Conservation (phyloP, 257 asterid genomes). For the Avicennia marina region DNA sequence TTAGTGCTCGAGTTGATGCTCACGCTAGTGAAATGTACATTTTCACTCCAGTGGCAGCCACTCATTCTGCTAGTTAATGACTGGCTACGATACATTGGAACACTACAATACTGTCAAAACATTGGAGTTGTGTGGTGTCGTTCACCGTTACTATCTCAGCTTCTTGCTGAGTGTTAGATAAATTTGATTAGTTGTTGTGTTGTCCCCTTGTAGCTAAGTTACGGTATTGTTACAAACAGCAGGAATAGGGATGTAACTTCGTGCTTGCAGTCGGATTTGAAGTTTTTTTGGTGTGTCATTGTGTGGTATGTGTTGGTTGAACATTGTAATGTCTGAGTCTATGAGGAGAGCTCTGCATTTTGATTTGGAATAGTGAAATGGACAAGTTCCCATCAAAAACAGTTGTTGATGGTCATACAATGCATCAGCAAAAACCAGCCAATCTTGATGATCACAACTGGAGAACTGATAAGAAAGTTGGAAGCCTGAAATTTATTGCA, state of each 20-base stretch:
- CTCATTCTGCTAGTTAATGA: constrained; percentile 28
- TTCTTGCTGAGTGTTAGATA: neutral
- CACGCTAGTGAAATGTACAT: constrained; percentile 77
- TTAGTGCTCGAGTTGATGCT: constrained; percentile 50
- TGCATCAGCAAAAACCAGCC: too few relatives aligned
- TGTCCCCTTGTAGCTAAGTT: constrained; percentile 10
- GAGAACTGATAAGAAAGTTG: too few relatives aligned
- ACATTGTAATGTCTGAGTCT: constrained; percentile 5
- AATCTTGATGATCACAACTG: too few relatives aligned
- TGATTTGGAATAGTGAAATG: neutral
- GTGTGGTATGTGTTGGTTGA: constrained; percentile 9
- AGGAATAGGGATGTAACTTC: neutral
- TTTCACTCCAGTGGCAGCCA: constrained; percentile 35
- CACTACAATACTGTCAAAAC: too few relatives aligned
- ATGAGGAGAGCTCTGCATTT: neutral
- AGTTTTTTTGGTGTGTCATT: neutral
- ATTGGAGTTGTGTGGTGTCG: neutral
- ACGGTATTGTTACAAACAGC: neutral
- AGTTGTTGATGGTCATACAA: neutral
- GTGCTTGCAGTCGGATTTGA: neutral
- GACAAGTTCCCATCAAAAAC: neutral
- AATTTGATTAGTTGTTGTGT: neutral
- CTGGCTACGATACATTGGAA: too few relatives aligned
- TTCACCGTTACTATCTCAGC: neutral
- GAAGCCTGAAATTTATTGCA: too few relatives aligned